Base-by-base conservation (phyloP, 805 yeast genomes). In the Cyberlindnera americana region DNA sequence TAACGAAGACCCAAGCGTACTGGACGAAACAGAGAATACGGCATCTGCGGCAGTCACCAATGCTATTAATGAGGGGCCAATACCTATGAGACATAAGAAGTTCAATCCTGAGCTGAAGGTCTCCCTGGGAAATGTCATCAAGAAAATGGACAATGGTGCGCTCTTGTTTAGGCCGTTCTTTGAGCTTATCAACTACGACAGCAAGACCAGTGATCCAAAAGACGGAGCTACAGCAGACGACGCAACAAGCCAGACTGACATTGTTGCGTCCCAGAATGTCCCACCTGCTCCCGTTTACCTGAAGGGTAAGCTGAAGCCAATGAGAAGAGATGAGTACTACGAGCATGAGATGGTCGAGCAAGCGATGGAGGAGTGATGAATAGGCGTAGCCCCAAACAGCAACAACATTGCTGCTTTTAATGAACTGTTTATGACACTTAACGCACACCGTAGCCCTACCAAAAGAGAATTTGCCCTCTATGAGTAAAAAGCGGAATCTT, bases 101-200 rank as follows among this genome's bases (percentile, higher is more conserved):
- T 55, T 56, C 41, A 45, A 53, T 29, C 37, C 45, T 8, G 47
- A 45, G 6, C 38, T 56, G 24, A 56, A 52, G 30, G 47, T 43
- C 4, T 16, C 50, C 0, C 29, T 56, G 30, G 47, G 50, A 4
- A 56, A 56, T 17, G 56, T 56, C 11, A 44, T 56, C 18, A 54
- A 46, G 22, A 54, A 49, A 35, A 27, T 54, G 22, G 59, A 54
- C 22, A 49, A 49, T 33, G 59, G 61, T 0, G 25, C 47, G 3
- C 27, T 53, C 16, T 38, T 55, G 15, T 54, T 54, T 35, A 47
- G 44, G 11, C 58, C 58, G 7, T 54, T 56, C 38, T 52, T 56
- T 22, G 59, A 53, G 33, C 38, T 54, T 19, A 54, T 56, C 18
- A 37, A 32, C 29, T 30, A 35, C 15, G 39, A 37, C 24, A 30